Percentiles rank a stretch among this genome's conserved stretches.
phyloP scores from a whole-genome alignment of 495 filamentous ascomycete genomes.

The Lasiosphaeria hispida region DNA sequence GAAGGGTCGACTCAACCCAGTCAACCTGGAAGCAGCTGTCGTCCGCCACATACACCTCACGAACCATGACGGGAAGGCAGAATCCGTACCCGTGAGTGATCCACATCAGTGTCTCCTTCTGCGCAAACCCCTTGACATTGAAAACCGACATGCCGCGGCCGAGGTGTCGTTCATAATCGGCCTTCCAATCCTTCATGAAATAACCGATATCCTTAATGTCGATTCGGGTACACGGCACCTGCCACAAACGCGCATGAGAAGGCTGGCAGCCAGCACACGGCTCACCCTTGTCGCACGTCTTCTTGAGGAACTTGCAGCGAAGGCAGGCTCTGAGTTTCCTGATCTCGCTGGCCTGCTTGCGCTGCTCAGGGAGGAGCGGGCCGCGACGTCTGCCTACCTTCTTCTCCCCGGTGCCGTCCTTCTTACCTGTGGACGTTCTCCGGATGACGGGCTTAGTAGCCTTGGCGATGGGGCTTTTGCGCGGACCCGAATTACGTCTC shows the following conservation, averaged over 20 bases:
- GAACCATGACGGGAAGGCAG: slow-evolving; percentile 80
- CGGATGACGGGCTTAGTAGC: slow-evolving; percentile 75
- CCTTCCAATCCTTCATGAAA: slow-evolving; percentile 98
- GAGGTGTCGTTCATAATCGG: slow-evolving; percentile 87
- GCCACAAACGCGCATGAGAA: slow-evolving; percentile 88
- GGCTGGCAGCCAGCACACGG: slow-evolving; percentile 91
- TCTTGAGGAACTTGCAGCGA: slow-evolving; percentile 97
- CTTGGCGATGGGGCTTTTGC: slow-evolving; percentile 79
- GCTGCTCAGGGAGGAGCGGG: slow-evolving; percentile 85
- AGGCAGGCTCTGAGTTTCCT: slow-evolving; percentile 87
- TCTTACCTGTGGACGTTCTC: slow-evolving; percentile 72
- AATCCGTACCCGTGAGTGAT: slow-evolving; percentile 90
- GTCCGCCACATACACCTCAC: slow-evolving; percentile 85
- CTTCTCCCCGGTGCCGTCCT: slow-evolving; percentile 72
- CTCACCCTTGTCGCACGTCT: slow-evolving; percentile 94
- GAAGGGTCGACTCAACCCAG: slow-evolving; percentile 76
- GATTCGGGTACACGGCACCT: slow-evolving; percentile 91
- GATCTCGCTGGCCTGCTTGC: slow-evolving; percentile 91
- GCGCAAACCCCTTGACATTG: slow-evolving; percentile 89
- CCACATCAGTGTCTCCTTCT: slow-evolving; percentile 72
- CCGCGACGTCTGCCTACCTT: slow-evolving; percentile 82
- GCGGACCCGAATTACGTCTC: slow-evolving; percentile 60
- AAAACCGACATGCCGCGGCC: slow-evolving; percentile 81
- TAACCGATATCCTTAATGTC: slow-evolving; percentile 96
- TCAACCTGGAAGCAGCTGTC: slow-evolving; percentile 89